These are phyloP conservation scores for Trametes sanguinea DNA, from an alignment of 768 basidiomycete species.

Conservation along the genomic window DNA sequence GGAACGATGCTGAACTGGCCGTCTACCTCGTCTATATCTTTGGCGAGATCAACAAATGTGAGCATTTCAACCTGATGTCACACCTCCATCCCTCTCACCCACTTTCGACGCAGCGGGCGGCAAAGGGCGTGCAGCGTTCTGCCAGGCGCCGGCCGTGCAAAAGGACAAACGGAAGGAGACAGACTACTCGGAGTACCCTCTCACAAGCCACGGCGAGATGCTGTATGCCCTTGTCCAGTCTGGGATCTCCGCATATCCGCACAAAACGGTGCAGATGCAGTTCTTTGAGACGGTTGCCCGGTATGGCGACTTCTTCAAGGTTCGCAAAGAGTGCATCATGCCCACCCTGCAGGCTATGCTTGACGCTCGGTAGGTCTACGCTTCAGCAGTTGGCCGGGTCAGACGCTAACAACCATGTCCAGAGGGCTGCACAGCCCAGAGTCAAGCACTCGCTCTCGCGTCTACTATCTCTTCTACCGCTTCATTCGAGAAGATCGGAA, in stretches of 20 bases:
- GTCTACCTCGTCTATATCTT: conserved; percentile 93
- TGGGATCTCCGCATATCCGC: conserved; percentile 79
- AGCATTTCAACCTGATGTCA: conserved; percentile 26
- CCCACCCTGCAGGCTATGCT: conserved; percentile 89
- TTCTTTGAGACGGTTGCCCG: conserved; percentile 93
- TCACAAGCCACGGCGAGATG: conserved; percentile 91
- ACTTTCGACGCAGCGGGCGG: conserved; percentile 52
- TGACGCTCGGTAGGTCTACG: conserved; percentile 63
- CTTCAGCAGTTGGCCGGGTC: background rate
- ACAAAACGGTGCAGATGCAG: conserved; percentile 82
- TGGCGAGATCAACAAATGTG: conserved; percentile 91
- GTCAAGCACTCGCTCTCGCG: conserved; percentile 66
- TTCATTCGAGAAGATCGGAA: conserved; percentile 84
- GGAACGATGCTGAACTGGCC: conserved; percentile 93
- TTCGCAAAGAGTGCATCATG: conserved; percentile 84
- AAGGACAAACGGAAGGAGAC: conserved; percentile 67
- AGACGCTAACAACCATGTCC: background rate
- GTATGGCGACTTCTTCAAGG: conserved; percentile 96
- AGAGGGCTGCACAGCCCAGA: conserved; percentile 88
- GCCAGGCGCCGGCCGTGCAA: conserved; percentile 66
- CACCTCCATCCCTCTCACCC: background rate
- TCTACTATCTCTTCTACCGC: conserved; percentile 90
- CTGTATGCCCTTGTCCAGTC: conserved; percentile 81
- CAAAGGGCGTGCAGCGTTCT: conserved; percentile 86
- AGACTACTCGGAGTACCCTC: conserved; percentile 77